Percentiles rank a stretch among this genome's conserved stretches.
Evolutionary conservation across 1,284 basidiomycete species (phyloP).

Genomic region (Coniferiporia sulphurascens): DNA sequence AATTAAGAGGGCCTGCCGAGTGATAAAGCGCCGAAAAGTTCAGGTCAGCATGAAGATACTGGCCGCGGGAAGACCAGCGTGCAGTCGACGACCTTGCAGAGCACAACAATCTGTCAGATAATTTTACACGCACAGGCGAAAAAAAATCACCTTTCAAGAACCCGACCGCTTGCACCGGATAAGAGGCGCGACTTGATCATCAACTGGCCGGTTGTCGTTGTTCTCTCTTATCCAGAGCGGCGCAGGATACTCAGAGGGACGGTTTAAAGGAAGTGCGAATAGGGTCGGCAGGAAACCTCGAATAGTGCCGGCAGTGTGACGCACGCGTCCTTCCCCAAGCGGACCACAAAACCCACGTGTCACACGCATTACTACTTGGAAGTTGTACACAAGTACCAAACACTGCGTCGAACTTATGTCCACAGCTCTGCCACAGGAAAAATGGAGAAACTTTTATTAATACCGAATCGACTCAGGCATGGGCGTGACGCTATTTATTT

Average conservation of each 20-base stretch:
- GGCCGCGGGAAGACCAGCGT: neutral
- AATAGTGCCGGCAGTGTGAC: neutral
- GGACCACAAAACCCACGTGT: neutral
- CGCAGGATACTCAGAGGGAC: neutral
- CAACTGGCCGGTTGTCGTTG: neutral
- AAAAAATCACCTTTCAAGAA: slow-evolving; percentile 10
- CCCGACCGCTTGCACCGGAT: slow-evolving; percentile 7
- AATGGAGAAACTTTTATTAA: too few species aligned
- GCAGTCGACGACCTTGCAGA: slow-evolving; percentile 5
- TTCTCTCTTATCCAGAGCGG: neutral
- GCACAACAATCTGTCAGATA: neutral
- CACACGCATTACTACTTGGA: too few species aligned
- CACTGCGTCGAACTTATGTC: too few species aligned
- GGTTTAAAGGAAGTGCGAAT: neutral
- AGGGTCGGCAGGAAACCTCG: neutral
- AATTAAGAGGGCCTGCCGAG: neutral
- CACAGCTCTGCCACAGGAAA: too few species aligned
- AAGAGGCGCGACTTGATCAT: slow-evolving; percentile 13
- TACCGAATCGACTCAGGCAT: too few species aligned
- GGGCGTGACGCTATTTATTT: too few species aligned
- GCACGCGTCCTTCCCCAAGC: neutral
- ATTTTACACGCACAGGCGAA: neutral
- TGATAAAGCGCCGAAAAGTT: neutral
- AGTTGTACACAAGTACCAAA: too few species aligned
- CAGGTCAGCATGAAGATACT: neutral